These are phyloP conservation scores for Sherardia arvensis DNA, from an alignment of 257 asterid species.

Conservation along the genomic window DNA sequence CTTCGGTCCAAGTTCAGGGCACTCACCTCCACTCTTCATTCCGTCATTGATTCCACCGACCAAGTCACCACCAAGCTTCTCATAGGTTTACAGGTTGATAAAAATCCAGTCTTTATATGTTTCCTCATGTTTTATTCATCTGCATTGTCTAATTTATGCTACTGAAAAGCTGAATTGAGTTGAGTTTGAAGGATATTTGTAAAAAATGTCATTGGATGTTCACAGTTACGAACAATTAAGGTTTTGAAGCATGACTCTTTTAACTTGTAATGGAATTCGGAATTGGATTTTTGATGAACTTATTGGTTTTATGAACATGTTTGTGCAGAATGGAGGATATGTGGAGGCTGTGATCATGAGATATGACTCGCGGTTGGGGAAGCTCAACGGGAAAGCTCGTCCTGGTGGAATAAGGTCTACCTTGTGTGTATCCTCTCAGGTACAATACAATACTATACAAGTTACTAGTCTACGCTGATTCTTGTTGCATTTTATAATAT, in stretches of 20 bases:
- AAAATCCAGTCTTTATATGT: background rate
- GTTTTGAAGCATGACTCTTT: background rate
- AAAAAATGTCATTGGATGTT: too few species aligned
- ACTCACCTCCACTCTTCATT: constrained; percentile 54
- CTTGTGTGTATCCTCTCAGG: constrained; percentile 89
- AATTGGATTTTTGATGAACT: too few species aligned
- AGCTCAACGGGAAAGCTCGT: constrained; percentile 78
- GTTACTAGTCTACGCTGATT: background rate
- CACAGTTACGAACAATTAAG: too few species aligned
- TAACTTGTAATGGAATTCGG: background rate
- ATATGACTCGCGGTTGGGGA: constrained; percentile 81
- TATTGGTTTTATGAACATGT: constrained; percentile 1
- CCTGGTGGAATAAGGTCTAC: constrained; percentile 92
- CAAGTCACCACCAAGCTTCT: constrained; percentile 91
- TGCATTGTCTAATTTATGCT: background rate
- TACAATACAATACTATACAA: background rate
- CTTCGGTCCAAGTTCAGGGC: constrained; percentile 67
- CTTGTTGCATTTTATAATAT: background rate
- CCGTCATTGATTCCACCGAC: constrained; percentile 63
- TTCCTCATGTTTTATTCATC: background rate
- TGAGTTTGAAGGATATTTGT: too few species aligned
- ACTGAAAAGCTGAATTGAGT: too few species aligned
- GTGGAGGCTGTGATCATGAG: constrained; percentile 96
- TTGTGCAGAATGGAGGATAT: constrained; percentile 70
- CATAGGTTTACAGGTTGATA: constrained; percentile 60